Percentiles rank a stretch among this genome's conserved stretches.
Evolutionary conservation across 345 rosid species (phyloP).

Genomic region (Corchorus capsularis): DNA sequence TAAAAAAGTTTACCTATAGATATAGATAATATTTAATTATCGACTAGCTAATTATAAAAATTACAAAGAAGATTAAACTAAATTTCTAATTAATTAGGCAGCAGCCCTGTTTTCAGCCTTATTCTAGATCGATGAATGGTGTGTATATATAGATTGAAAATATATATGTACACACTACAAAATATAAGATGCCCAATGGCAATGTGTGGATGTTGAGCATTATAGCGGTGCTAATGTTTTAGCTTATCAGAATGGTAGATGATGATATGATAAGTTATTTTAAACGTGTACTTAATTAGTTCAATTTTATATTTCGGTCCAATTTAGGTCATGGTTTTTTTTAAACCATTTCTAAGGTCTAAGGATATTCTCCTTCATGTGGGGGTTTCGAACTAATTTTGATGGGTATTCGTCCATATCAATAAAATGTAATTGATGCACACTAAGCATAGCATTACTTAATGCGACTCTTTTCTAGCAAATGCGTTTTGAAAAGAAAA

Average conservation of each 20-base stretch:
- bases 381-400: background rate
- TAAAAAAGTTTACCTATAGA: background rate
- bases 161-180: too few relatives aligned
- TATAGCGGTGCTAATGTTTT: background rate
- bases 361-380: background rate
- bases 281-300: background rate
- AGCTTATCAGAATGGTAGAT: background rate
- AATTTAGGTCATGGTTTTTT: background rate
- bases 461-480: too few relatives aligned
- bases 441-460: too few relatives aligned
- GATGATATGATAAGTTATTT: background rate
- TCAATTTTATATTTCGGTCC: background rate
- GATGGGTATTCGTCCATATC: slow-evolving; percentile 1
- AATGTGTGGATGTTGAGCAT: background rate
- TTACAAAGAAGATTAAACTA: too few relatives aligned
- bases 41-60: too few relatives aligned
- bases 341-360: background rate
- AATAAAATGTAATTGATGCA: background rate
- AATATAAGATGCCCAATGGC: too few relatives aligned
- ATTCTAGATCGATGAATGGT: too few relatives aligned
- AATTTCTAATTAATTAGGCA: too few relatives aligned
- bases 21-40: too few relatives aligned
- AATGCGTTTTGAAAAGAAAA: too few relatives aligned
- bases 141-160: too few relatives aligned
- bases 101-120: too few relatives aligned